These are phyloP conservation scores for Penicillium sp. DNA, from an alignment of 2,329 filamentous ascomycete genomes.

Conservation along the genomic window DNA sequence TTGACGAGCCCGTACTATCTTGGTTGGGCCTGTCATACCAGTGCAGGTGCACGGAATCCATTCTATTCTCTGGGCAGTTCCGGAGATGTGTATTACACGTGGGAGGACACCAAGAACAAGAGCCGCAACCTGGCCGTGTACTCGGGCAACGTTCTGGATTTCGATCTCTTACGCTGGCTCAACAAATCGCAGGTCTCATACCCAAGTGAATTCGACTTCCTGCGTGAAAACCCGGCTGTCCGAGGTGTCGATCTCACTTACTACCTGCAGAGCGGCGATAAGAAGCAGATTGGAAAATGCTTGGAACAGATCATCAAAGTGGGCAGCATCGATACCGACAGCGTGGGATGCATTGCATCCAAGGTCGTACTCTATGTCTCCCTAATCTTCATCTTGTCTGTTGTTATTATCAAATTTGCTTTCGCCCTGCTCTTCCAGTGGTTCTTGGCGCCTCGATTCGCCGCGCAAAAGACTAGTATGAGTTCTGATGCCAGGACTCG, in stretches of 20 bases:
- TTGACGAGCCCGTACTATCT: slow-evolving; percentile 68
- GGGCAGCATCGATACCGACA: slow-evolving; percentile 90
- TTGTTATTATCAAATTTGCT: slow-evolving; percentile 81
- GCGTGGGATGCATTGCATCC: slow-evolving; percentile 93
- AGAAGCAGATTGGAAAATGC: slow-evolving; percentile 81
- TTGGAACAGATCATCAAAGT: slow-evolving; percentile 93
- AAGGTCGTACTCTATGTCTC: slow-evolving; percentile 95
- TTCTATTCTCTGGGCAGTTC: slow-evolving; percentile 70
- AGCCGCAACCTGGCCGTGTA: slow-evolving; percentile 91
- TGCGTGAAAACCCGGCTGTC: slow-evolving; percentile 66
- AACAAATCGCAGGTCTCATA: slow-evolving; percentile 72
- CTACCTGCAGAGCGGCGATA: slow-evolving; percentile 69
- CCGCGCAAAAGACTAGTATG: slow-evolving; percentile 78
- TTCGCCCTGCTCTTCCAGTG: slow-evolving; percentile 90
- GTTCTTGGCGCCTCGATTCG: slow-evolving; percentile 86
- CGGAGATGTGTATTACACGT: slow-evolving; percentile 92
- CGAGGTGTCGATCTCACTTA: slow-evolving; percentile 86
- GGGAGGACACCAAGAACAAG: slow-evolving; percentile 86
- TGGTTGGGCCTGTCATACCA: slow-evolving; percentile 88
- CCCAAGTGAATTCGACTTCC: slow-evolving; percentile 71
- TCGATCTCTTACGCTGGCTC: slow-evolving; percentile 86
- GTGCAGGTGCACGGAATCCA: slow-evolving; percentile 58
- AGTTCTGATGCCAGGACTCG: slow-evolving; percentile 75
- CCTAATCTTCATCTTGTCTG: slow-evolving; percentile 81
- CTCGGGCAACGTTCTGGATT: slow-evolving; percentile 85